phyloP scores from a whole-genome alignment of 176 grass and related monocot genomes.

The Cocos nucifera region DNA sequence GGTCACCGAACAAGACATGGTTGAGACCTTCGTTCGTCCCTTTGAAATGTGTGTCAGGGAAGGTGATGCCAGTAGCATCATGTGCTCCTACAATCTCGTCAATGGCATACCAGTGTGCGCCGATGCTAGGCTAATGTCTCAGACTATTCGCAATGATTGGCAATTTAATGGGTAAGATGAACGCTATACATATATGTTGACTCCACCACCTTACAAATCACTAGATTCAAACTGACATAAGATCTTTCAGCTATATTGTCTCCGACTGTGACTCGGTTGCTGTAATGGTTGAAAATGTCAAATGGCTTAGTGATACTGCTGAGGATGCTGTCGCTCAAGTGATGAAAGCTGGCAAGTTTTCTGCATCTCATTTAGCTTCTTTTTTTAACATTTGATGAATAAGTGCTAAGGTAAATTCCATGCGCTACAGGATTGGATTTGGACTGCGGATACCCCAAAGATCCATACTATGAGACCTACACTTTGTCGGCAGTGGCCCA shows the following conservation, averaged over 20 bases:
- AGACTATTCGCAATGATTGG: background rate
- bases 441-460: background rate
- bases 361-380: background rate
- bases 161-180: background rate
- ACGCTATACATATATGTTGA: background rate
- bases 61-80: slow-evolving; percentile 1
- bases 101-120: slow-evolving; percentile 1
- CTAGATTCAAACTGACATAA: too few species aligned
- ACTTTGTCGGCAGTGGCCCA: background rate
- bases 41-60: slow-evolving; percentile 4
- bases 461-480: background rate
- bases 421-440: background rate
- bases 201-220: background rate
- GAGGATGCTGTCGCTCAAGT: slow-evolving; percentile 1
- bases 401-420: too few species aligned
- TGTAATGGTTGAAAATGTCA: background rate
- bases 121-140: background rate
- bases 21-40: slow-evolving; percentile 3
- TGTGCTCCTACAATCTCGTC: slow-evolving; percentile 4
- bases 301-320: background rate
- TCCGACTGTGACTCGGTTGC: slow-evolving; percentile 1
- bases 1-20: slow-evolving; percentile 3
- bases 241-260: background rate
- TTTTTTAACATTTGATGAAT: too few species aligned
- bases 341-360: background rate